phyloP scores from a whole-genome alignment of 768 basidiomycete species.

The Tylopilus subfusipes region DNA sequence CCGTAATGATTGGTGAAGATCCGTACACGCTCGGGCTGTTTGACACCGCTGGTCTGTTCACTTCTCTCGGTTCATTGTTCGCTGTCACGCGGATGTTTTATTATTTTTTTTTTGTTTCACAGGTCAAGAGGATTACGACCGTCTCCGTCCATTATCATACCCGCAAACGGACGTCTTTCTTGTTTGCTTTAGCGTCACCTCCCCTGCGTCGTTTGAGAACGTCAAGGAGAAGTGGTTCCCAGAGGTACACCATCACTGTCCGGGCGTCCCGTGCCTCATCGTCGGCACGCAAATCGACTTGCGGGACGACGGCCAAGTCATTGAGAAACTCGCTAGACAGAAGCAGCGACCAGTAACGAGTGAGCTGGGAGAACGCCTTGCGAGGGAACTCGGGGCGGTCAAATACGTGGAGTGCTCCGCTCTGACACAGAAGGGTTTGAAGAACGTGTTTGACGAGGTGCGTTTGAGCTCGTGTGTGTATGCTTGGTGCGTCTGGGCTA shows the following conservation, averaged over 20 bases:
- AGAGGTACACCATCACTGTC: constrained; percentile 99
- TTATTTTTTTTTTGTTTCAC: constrained; percentile 10
- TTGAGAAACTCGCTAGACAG: constrained; percentile 93
- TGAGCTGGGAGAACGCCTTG: constrained; percentile 91
- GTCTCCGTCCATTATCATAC: constrained; percentile 97
- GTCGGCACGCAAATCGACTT: constrained; percentile 98
- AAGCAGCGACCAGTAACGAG: constrained; percentile 89
- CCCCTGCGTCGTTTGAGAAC: constrained; percentile 98
- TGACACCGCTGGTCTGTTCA: constrained; percentile 91
- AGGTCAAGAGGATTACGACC: constrained; percentile 99
- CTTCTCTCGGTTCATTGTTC: not conserved
- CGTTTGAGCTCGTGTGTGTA: constrained; percentile 28
- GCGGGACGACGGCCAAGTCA: constrained; percentile 87
- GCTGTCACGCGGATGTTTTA: constrained; percentile 9
- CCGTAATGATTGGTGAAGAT: constrained; percentile 99
- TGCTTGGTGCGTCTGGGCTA: not conserved
- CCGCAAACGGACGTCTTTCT: constrained; percentile 99
- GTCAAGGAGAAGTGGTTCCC: constrained; percentile 99
- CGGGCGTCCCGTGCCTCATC: constrained; percentile 97
- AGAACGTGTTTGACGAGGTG: constrained; percentile 99
- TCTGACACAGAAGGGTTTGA: constrained; percentile 97
- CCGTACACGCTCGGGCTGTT: constrained; percentile 98
- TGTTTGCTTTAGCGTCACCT: constrained; percentile 98
- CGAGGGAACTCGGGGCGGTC: constrained; percentile 96
- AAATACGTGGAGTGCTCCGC: constrained; percentile 99